phyloP scores from a whole-genome alignment of 176 grass and related monocot genomes.

The Juncus inflexus region DNA sequence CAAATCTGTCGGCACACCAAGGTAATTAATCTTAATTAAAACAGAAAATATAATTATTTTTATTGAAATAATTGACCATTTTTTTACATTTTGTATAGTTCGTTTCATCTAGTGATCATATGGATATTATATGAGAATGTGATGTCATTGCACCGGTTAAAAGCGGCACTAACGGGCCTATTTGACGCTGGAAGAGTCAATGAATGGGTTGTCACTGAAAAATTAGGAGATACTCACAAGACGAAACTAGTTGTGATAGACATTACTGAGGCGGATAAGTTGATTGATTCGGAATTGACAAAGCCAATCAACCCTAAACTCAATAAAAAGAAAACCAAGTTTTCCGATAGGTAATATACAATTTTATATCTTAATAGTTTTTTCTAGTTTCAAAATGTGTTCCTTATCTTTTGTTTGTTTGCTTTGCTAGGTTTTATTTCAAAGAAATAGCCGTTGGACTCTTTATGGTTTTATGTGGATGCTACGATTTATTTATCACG shows the following conservation, averaged over 20 bases:
- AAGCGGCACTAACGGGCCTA: constrained; percentile 55
- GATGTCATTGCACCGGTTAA: constrained; percentile 78
- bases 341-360: constrained; percentile 47
- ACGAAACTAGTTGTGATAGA: constrained; percentile 42
- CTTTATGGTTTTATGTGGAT: constrained; percentile 58
- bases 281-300: constrained; percentile 41
- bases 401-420: neutral
- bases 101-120: constrained; percentile 80
- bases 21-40: constrained; percentile 37
- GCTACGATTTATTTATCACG: constrained; percentile 51
- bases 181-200: constrained; percentile 78
- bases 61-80: neutral
- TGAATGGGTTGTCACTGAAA: constrained; percentile 95
- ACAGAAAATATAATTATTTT: neutral
- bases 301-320: constrained; percentile 38
- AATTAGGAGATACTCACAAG: constrained; percentile 65
- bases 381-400: neutral
- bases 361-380: neutral
- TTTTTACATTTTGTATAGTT: constrained; percentile 35
- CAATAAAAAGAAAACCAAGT: constrained; percentile 37
- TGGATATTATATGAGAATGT: constrained; percentile 96
- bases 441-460: constrained; percentile 56
- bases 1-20: constrained; percentile 74
- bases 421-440: constrained; percentile 55
- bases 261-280: constrained; percentile 36